phyloP scores from a whole-genome alignment of 1,284 basidiomycete genomes.

The Chalciporus sp. region DNA sequence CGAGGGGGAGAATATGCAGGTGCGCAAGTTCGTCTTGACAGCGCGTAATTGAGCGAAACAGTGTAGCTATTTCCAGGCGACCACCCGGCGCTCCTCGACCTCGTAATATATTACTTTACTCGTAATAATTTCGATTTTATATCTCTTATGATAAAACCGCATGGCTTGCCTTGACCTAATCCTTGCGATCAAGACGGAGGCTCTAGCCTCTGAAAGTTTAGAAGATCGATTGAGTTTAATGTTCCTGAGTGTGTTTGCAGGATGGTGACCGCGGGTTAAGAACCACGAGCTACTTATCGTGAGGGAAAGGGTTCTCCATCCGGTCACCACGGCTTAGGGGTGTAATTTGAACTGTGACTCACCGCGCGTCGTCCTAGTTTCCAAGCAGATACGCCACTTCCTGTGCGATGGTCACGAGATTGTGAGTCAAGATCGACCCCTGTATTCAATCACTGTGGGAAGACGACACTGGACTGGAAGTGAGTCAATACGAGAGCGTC shows the following conservation, averaged over 20 bases:
- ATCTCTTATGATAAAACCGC: neutral
- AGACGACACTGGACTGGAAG: no score
- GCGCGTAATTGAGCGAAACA: no score
- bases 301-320: neutral
- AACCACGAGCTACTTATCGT: neutral
- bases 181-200: neutral
- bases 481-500: no score
- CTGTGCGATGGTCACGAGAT: no score
- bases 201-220: neutral
- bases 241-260: neutral
- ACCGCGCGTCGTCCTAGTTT: neutral
- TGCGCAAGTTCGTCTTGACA: no score
- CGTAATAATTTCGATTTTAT: neutral
- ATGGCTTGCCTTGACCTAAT: neutral
- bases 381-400: no score
- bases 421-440: neutral
- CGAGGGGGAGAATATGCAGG: no score
- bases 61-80: no score
- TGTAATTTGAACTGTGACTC: neutral
- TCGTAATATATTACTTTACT: no score
- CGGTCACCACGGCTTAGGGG: neutral
- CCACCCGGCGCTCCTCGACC: neutral
- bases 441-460: neutral
- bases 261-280: neutral
- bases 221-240: neutral